Evolutionary conservation across 306 rosid species (phyloP), one percentile per base, ranked within the genome.

Genomic region (Trifolium repens): DNA sequence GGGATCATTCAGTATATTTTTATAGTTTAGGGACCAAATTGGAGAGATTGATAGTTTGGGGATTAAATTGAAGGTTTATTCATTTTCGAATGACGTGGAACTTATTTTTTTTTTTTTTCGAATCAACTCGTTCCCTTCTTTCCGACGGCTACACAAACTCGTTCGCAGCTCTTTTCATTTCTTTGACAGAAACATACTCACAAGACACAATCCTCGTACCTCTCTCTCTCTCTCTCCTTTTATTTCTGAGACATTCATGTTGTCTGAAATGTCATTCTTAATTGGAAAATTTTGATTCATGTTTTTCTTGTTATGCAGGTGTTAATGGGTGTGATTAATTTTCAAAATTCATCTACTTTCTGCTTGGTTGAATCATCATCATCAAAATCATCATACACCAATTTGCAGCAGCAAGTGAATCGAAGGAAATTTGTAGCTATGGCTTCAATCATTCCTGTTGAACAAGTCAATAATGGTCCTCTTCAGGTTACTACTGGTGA

Each of bases 261-360:
- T 54, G 60, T 55, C 32, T 10, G 14, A 14, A 30, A 27, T 14
- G 4, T 9, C 19, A 14, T 60, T 30, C 42, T 30, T 8, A 60
- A 60, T 30, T 60, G 40, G 40, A 60, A 22, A 22, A 14, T 14
- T 30, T 60, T 30, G 66, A 60, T 32, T 60, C 11, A 32, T 14
- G 1, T 60, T 13, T 13, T 7, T 0, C 7, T 13, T 32, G 6
- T 30, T 60, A 14, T 60, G 32, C 67, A 61, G 67, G 67, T 61
- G 2, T 65, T 74, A 68, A 91, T 94, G 98, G 96, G 91, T 67
- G 88, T 81, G 60, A 68, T 89, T 76, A 82, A 81, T 59, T 55
- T 85, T 3, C 75, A 57, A 68, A 63, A 81, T 37, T 30, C 79
- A 76, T 68, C 87, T 80, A 16, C 85, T 67, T 75, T 79, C 42